These are phyloP conservation scores for Candida montana DNA, from an alignment of 805 yeast genomes.

Conservation along the genomic window DNA sequence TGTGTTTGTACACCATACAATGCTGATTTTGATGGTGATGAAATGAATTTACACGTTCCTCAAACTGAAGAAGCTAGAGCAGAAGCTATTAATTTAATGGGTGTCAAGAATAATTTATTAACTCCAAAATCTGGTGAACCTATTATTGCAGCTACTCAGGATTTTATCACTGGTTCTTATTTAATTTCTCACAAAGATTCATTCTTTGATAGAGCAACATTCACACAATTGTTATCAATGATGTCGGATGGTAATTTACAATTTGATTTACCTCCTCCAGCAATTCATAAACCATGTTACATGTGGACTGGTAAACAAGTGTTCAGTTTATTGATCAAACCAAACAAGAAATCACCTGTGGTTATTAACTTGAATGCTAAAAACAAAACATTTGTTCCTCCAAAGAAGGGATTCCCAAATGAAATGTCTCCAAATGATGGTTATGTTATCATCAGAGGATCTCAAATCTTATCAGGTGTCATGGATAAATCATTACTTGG, in stretches of 20 bases:
- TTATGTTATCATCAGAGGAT: conserved; percentile 82
- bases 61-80: conserved; percentile 99
- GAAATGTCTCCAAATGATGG: conserved; percentile 99
- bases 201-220: conserved; percentile 81
- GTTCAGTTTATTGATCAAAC: conserved; percentile 79
- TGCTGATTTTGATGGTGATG: conserved; percentile 99
- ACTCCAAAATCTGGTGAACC: conserved; percentile 99
- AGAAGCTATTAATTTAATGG: conserved; percentile 98
- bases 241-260: conserved; percentile 90
- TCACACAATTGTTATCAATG: conserved; percentile 81
- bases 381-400: conserved; percentile 83
- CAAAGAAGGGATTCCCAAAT: conserved; percentile 61
- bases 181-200: conserved; percentile 90
- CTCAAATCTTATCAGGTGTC: conserved; percentile 83
- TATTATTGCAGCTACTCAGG: conserved; percentile 98
- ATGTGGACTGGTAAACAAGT: conserved; percentile 98
- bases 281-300: conserved; percentile 81
- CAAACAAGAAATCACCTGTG: conserved; percentile 72
- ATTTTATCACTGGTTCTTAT: conserved; percentile 95
- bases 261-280: conserved; percentile 93
- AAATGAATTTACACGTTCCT: conserved; percentile 97
- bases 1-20: conserved; percentile 99
- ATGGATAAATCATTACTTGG: conserved; percentile 97
- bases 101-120: conserved; percentile 88
- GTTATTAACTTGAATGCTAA: conserved; percentile 90